These are phyloP conservation scores for Ogataea philodendri DNA, from an alignment of 805 yeast species.

Conservation along the genomic window DNA sequence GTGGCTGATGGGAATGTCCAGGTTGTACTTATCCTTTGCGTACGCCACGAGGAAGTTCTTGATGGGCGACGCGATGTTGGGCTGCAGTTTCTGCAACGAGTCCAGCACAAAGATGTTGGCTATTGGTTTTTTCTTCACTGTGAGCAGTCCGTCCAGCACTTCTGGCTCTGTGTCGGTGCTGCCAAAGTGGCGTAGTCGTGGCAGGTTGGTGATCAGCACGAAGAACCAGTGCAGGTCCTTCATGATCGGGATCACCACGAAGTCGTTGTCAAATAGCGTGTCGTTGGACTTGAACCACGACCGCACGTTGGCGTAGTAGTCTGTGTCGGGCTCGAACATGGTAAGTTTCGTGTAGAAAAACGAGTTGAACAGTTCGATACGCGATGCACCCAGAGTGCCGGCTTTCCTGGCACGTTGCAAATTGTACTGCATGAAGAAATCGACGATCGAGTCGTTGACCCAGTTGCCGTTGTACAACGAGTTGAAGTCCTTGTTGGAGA, in stretches of 20 bases:
- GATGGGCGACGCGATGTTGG: conserved; percentile 50
- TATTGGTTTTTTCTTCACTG: conserved; percentile 17
- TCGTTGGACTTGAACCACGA: conserved; percentile 79
- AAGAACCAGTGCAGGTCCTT: conserved; percentile 86
- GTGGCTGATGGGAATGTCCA: conserved; percentile 44
- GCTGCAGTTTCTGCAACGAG: conserved; percentile 64
- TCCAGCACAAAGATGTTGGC: conserved; percentile 64
- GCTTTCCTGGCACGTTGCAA: conserved; percentile 35
- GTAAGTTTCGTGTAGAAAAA: conserved; percentile 74
- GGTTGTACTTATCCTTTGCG: conserved; percentile 59
- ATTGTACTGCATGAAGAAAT: conserved; percentile 70
- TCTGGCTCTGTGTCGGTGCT: conserved; percentile 7
- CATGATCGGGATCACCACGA: conserved; percentile 77
- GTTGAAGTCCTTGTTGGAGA: conserved; percentile 69
- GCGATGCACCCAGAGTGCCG: conserved; percentile 33
- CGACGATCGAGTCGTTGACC: conserved; percentile 87
- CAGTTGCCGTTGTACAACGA: conserved; percentile 79
- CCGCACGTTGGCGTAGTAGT: conserved; percentile 60
- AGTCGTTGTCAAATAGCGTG: conserved; percentile 49
- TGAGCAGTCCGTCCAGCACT: conserved; percentile 10
- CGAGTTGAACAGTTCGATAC: conserved; percentile 64
- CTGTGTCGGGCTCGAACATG: conserved; percentile 21
- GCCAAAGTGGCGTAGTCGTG: conserved; percentile 25
- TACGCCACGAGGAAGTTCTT: conserved; percentile 61
- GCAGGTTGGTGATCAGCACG: conserved; percentile 61